A percentile compares a stretch with the other conserved stretches of the same genome.
Evolutionary conservation across 345 rosid genomes (phyloP).

Genomic region (Rubroshorea leprosula): DNA sequence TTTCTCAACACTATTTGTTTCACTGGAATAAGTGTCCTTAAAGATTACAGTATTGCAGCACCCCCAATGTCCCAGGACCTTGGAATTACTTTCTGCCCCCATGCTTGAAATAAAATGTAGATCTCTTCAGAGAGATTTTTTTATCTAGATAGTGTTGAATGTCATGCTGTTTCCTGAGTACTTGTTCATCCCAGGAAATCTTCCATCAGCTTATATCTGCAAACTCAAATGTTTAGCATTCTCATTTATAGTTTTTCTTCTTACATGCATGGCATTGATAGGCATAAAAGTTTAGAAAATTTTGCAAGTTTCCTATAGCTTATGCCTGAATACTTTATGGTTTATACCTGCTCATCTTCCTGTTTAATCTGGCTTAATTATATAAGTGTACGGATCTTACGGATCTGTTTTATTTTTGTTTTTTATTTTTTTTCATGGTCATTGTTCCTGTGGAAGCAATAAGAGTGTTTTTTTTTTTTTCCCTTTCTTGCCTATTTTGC

Average conservation of each 20-base stretch:
- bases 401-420: background rate
- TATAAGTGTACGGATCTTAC: background rate
- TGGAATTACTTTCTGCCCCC: too few species aligned
- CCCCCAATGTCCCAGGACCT: too few species aligned
- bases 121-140: too few species aligned
- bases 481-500: constrained; percentile 19
- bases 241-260: background rate
- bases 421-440: constrained; percentile 2
- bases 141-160: background rate
- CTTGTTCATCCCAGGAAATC: background rate
- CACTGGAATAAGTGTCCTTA: too few species aligned
- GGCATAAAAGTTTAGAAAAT: constrained; percentile 1
- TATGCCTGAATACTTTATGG: too few species aligned
- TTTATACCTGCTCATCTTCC: background rate
- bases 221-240: background rate
- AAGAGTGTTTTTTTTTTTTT: constrained; percentile 3
- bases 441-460: background rate
- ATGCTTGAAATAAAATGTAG: too few species aligned
- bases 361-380: constrained; percentile 3
- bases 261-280: background rate
- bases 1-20: too few species aligned
- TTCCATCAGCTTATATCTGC: constrained; percentile 4
- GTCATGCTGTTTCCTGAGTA: background rate
- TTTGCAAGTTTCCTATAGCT: too few species aligned
- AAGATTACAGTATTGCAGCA: too few species aligned